Conservation (phyloP, 2,329 filamentous ascomycete genomes). For the Myriangium duriaei region DNA sequence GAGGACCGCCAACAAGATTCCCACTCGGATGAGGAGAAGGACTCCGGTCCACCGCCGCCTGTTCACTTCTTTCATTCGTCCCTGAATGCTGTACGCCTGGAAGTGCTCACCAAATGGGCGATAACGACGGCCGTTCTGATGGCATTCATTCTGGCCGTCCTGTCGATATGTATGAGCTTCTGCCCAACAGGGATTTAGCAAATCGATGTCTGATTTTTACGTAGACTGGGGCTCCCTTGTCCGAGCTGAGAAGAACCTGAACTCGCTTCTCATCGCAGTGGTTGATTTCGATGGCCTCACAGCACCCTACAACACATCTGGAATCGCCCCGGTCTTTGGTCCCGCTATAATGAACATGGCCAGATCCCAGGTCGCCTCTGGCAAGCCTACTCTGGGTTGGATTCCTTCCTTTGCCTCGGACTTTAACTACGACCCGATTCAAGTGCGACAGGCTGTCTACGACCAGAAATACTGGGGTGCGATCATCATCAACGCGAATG, state of each 20-base stretch:
- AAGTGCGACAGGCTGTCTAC: constrained; percentile 47
- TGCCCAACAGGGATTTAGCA: too few relatives aligned
- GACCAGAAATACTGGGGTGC: constrained; percentile 48
- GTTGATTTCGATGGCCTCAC: constrained; percentile 51
- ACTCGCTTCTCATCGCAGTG: constrained; percentile 41
- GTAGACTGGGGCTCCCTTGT: constrained; percentile 46
- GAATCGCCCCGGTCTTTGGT: constrained; percentile 42
- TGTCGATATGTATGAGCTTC: constrained; percentile 43
- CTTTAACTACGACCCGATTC: constrained; percentile 44
- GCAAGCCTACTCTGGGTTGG: constrained; percentile 37
- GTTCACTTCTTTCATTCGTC: constrained; percentile 36
- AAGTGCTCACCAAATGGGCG: constrained; percentile 30
- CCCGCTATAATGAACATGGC: constrained; percentile 38
- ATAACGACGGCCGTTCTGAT: constrained; percentile 39
- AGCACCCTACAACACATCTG: constrained; percentile 36
- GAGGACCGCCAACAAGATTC: too few relatives aligned
- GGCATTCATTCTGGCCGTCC: constrained; percentile 41
- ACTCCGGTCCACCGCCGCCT: constrained; percentile 17
- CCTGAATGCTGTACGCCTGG: constrained; percentile 27
- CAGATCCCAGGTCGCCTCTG: constrained; percentile 29
- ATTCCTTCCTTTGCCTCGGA: constrained; percentile 34
- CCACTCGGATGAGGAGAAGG: constrained; percentile 9
- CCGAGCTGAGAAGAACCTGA: constrained; percentile 36
- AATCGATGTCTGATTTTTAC: too few relatives aligned
- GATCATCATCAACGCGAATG: constrained; percentile 50